These are phyloP conservation scores for Monosporascus sp. DNA, from an alignment of 2,329 filamentous ascomycete species.

Conservation along the genomic window DNA sequence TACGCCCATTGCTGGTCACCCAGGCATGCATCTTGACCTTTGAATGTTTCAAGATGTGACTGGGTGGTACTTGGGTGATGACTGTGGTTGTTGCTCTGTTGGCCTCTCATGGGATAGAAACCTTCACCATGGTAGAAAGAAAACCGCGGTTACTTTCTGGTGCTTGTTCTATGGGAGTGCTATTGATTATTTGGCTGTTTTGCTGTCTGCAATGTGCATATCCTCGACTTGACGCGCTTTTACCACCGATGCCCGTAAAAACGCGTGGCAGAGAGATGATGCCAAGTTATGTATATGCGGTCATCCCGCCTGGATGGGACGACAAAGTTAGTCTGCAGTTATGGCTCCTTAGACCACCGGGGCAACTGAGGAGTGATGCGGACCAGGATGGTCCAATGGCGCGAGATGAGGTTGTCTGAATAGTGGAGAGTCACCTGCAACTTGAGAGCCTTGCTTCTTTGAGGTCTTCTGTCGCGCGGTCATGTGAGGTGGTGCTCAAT, in stretches of 20 bases:
- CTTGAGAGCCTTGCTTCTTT: neutral
- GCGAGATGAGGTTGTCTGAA: constrained; percentile 5
- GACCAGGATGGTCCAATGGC: constrained; percentile 18
- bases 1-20: constrained; percentile 24
- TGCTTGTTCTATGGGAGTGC: neutral
- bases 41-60: constrained; percentile 25
- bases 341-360: constrained; percentile 7
- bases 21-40: constrained; percentile 29
- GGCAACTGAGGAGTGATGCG: constrained; percentile 10
- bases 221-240: constrained; percentile 16
- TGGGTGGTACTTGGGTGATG: constrained; percentile 21
- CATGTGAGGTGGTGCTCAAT: neutral
- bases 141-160: neutral
- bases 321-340: constrained; percentile 24
- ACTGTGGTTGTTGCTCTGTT: constrained; percentile 1
- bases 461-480: neutral
- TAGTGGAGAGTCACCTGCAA: neutral
- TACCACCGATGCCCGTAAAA: constrained; percentile 9
- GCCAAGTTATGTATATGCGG: constrained; percentile 24
- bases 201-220: neutral
- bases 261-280: constrained; percentile 18
- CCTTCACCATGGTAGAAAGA: neutral
- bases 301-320: constrained; percentile 23
- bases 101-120: neutral
- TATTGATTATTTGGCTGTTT: neutral